Evolutionary conservation across 371 early-diverging fungal genomes (phyloP).

Genomic region (Mortierella sp.): DNA sequence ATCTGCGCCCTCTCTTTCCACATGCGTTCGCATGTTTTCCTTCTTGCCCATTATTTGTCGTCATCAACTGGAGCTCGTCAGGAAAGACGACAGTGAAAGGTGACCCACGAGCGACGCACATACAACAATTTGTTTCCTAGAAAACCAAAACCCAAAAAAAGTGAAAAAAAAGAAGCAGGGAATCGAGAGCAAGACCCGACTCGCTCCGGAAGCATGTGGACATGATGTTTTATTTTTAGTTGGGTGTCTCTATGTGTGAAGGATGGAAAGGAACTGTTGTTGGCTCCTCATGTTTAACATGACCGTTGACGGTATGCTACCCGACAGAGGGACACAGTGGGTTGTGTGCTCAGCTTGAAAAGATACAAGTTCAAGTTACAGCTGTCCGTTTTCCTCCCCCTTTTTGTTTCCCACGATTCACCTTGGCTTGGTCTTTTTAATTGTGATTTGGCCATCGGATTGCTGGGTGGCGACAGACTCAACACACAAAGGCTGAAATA

Average conservation of each 20-base stretch:
- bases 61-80: too few relatives aligned
- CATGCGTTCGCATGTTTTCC: background rate
- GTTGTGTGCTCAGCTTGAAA: background rate
- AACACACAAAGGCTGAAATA: background rate
- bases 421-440: background rate
- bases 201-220: constrained; percentile 22
- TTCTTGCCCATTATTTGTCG: background rate
- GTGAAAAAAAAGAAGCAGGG: background rate
- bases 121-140: background rate
- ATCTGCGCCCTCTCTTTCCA: background rate
- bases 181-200: constrained; percentile 14
- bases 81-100: background rate
- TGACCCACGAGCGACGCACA: background rate
- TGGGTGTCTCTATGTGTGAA: background rate
- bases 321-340: background rate
- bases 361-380: background rate
- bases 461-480: constrained; percentile 2
- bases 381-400: background rate
- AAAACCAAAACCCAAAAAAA: background rate
- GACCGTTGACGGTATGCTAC: background rate
- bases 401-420: constrained; percentile 1
- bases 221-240: constrained; percentile 10
- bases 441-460: constrained; percentile 11
- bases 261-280: background rate
- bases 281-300: background rate